Conservation (phyloP, 2,329 filamentous ascomycete species). For the Tolypocladium ovalisporum region DNA sequence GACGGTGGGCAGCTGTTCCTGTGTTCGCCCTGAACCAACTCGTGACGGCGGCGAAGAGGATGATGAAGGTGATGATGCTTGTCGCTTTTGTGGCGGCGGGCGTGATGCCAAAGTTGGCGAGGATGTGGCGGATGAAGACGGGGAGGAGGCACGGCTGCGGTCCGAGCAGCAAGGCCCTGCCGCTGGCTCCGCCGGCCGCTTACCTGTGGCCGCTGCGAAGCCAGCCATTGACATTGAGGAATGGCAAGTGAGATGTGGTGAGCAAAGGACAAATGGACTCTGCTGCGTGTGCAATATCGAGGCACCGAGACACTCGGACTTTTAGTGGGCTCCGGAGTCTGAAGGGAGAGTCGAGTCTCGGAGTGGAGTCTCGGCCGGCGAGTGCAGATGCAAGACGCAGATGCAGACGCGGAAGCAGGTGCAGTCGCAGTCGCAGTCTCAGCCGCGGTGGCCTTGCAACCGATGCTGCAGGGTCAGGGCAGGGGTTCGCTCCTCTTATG, state of each 20-base stretch:
- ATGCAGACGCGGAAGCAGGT: background rate
- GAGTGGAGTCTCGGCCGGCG: background rate
- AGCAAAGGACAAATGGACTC: background rate
- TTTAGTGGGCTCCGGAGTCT: background rate
- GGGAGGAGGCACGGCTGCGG: background rate
- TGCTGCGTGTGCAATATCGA: background rate
- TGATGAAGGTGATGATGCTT: background rate
- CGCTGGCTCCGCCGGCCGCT: constrained; percentile 2
- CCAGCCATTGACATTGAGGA: constrained; percentile 2
- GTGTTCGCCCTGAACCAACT: background rate
- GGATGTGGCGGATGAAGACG: background rate
- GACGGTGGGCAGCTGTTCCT: constrained; percentile 5
- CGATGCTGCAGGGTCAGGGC: background rate
- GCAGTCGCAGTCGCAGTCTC: background rate
- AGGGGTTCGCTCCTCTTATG: background rate
- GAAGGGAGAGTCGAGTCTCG: background rate
- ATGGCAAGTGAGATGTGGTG: background rate
- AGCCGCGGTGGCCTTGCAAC: background rate
- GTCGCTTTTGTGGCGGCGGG: background rate
- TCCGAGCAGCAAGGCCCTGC: background rate
- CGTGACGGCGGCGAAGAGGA: background rate
- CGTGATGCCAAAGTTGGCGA: background rate
- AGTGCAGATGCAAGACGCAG: background rate
- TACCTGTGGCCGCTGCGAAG: background rate
- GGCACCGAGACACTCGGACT: background rate